Evolutionary conservation across 2,329 filamentous ascomycete genomes (phyloP).

Genomic region (Coniochaeta pulveracea): DNA sequence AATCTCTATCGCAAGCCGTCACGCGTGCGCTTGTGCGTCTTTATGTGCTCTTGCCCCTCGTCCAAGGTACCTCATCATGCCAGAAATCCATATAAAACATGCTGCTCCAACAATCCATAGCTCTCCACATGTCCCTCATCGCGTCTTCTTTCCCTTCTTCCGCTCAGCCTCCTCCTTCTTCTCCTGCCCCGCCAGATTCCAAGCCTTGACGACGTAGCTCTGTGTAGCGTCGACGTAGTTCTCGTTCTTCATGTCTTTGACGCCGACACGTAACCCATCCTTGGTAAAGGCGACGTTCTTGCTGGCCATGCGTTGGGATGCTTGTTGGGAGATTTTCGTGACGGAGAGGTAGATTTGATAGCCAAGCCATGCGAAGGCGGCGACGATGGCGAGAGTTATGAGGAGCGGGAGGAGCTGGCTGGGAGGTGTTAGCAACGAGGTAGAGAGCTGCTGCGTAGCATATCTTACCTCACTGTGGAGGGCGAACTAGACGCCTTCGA

Average conservation of each 20-base stretch:
- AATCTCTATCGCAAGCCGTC: no score
- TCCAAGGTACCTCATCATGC: no score
- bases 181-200: conserved; percentile 39
- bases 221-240: conserved; percentile 66
- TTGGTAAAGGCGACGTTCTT: conserved; percentile 68
- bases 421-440: conserved; percentile 1
- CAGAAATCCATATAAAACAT: no score
- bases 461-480: conserved; percentile 4
- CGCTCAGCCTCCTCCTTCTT: conserved; percentile 15
- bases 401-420: conserved; percentile 57
- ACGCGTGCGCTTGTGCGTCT: no score
- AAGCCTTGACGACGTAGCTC: conserved; percentile 54
- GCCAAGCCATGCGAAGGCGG: conserved; percentile 48
- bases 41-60: no score
- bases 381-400: conserved; percentile 48
- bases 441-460: background rate
- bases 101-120: no score
- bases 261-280: conserved; percentile 60
- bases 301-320: conserved; percentile 59
- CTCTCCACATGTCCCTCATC: no score
- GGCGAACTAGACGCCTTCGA: conserved; percentile 2
- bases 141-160: conserved; percentile 13
- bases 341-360: conserved; percentile 64
- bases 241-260: conserved; percentile 58
- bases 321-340: conserved; percentile 52